phyloP scores from a whole-genome alignment of 1,284 basidiomycete species.

The Sporisorium scitamineum region DNA sequence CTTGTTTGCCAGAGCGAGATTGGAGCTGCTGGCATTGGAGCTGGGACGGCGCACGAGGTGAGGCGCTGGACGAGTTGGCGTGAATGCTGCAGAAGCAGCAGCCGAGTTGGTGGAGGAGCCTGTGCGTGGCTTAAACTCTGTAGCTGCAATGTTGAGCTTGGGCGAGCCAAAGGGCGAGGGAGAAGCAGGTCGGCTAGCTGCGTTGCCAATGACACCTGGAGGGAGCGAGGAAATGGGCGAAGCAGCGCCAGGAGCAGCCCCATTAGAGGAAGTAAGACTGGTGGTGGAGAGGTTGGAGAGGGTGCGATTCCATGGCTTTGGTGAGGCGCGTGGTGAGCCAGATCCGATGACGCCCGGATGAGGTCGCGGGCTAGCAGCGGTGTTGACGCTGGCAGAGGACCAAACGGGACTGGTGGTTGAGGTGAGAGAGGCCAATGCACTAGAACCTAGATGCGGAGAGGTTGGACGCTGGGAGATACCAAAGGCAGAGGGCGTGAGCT shows the following conservation, averaged over 20 bases:
- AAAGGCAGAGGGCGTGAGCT: constrained; percentile 13
- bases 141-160: constrained; percentile 61
- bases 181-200: constrained; percentile 51
- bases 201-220: constrained; percentile 27
- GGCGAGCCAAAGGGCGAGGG: constrained; percentile 61
- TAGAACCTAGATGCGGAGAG: constrained; percentile 41
- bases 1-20: constrained; percentile 54
- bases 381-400: constrained; percentile 15
- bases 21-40: constrained; percentile 50
- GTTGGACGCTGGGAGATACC: constrained; percentile 22
- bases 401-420: constrained; percentile 27
- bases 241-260: constrained; percentile 12
- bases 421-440: constrained; percentile 28
- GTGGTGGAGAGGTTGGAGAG: constrained; percentile 46
- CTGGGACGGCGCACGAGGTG: constrained; percentile 40
- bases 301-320: constrained; percentile 52
- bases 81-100: constrained; percentile 19
- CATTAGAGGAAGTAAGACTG: constrained; percentile 37
- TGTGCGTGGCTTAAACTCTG: constrained; percentile 59
- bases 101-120: constrained; percentile 23
- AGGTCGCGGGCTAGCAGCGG: constrained; percentile 34
- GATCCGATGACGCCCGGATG: constrained; percentile 59
- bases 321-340: constrained; percentile 55
- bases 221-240: constrained; percentile 48
- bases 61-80: constrained; percentile 32